Base-by-base conservation (phyloP, 2,329 filamentous ascomycete species). In the Pseudogymnoascus sp. region DNA sequence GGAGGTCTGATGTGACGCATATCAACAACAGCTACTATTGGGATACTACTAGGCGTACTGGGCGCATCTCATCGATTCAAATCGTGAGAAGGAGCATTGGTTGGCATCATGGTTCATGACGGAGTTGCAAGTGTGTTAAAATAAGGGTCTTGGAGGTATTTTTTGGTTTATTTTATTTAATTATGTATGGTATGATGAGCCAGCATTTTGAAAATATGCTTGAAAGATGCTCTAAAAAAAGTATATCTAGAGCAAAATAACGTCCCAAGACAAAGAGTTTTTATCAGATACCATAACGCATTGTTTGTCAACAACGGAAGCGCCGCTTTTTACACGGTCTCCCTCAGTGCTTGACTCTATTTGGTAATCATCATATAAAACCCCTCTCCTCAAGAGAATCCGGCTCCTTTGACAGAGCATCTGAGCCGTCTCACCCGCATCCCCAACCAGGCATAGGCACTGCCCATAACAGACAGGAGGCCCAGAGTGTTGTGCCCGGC, bases 301-400 rank as follows among this genome's bases (percentile, higher is more conserved):
- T 42, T 33, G n/a, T 59, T 9, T 59, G 36, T 59, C 58, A 59
- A 37, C 58, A 37, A 27, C 58, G 36, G 58, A 37, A 59, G 58
- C 13, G 7, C 58, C 58, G 58, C 58, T 59, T 59, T 62, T 39
- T 65, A 61, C 62, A 71, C 58, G 58, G 58, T 25, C 58, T 59
- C 61, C 78, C 79, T 87, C 83, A 82, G 84, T 82, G 84, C 84
- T 87, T 87, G 84, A 87, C 84, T 87, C 84, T 87, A 86, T 85
- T 76, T 79, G 83, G 74, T 80, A 79, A 80, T 87, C 84, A 87
- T 88, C 85, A 87, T 77, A 68, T 82, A 42, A 58, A 29, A 59
- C 33, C 18, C 35, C 33, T 36, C 33, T 39, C 58, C 33, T 59
- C 5, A 27, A 59, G 58, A 39, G 78, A 83, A 80, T 82, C 85